Evolutionary conservation across 2,329 filamentous ascomycete genomes (phyloP), one percentile per base, ranked within the genome.

Genomic region (Aspergillus jensenii): DNA sequence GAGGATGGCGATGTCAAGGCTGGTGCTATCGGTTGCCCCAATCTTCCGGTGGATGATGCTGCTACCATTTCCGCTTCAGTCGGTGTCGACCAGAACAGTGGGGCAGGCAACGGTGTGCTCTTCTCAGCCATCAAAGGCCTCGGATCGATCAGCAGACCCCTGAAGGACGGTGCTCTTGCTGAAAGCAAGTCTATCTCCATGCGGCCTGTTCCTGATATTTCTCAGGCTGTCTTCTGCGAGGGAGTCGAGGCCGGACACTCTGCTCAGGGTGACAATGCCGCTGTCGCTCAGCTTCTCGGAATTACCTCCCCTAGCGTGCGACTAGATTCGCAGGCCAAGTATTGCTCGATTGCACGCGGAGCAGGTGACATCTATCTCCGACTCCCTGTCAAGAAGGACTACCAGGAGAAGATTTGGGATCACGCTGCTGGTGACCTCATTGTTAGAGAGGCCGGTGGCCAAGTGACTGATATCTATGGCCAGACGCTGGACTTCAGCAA

Each of bases 331-430:
- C 95, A 99, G 78, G 93, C 95, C 67, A 99, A 99, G 78, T 99
- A 99, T 78, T 93, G 89, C 61, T 95, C 90, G 37, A 96, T 99
- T 72, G 95, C 95, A 37, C 84, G 95, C 62, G 95, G 95, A 46
- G 92, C 93, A 5, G 95, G 93, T 50, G 95, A 99, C 71, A 88
- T 99, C 64, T 99, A 99, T 78, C 84, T 99, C 58, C 86, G 96
- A 54, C 79, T 99, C 58, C 95, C 95, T 3, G 89, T 91, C 27
- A 90, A 86, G 73, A 89, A 88, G 67, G 88, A 89, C 54, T 99
- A 99, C 79, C 87, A 96, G 74, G 95, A 99, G 83, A 99, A 99
- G 85, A 99, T 99, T 66, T 99, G 95, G 95, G 95, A 99, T 73
- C 95, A 99, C 75, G 95, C 95, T 17, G 95, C 93, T 12, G 95